Evolutionary conservation across 1,284 basidiomycete species (phyloP).

Genomic region (Abortiporus biennis): DNA sequence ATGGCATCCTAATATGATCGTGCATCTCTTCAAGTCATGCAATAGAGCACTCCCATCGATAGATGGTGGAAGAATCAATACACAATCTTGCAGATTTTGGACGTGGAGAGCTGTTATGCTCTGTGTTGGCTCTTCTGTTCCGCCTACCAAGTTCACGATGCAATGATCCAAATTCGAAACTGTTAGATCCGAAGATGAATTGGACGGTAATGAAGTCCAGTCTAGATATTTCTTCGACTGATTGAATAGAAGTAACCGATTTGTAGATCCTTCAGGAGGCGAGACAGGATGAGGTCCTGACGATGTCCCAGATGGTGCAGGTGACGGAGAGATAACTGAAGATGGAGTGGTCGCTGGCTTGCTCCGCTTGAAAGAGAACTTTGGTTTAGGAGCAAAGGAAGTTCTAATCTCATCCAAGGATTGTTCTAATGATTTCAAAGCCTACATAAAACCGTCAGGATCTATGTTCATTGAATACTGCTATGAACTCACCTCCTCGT

Average conservation of each 20-base stretch:
- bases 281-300: constrained; percentile 10
- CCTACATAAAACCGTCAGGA: constrained; percentile 29
- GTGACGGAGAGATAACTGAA: constrained; percentile 13
- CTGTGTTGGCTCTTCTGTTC: constrained; percentile 17
- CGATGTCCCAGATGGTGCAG: constrained; percentile 3
- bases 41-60: constrained; percentile 68
- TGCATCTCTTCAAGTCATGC: constrained; percentile 51
- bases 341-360: constrained; percentile 18
- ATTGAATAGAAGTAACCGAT: constrained; percentile 17
- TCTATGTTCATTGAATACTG: neutral
- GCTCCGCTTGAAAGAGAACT: constrained; percentile 70
- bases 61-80: constrained; percentile 53
- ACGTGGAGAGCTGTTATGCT: constrained; percentile 59
- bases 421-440: constrained; percentile 53
- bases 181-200: constrained; percentile 40
- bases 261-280: no score
- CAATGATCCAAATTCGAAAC: constrained; percentile 57
- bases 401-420: constrained; percentile 44
- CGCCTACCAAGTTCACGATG: constrained; percentile 51
- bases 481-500: constrained; percentile 48
- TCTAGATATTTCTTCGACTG: constrained; percentile 17
- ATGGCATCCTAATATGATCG: constrained; percentile 67
- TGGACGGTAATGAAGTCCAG: constrained; percentile 19
- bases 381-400: constrained; percentile 42
- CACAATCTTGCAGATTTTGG: constrained; percentile 41